phyloP scores from a whole-genome alignment of 1,284 basidiomycete genomes.

The Naganishia sp. region DNA sequence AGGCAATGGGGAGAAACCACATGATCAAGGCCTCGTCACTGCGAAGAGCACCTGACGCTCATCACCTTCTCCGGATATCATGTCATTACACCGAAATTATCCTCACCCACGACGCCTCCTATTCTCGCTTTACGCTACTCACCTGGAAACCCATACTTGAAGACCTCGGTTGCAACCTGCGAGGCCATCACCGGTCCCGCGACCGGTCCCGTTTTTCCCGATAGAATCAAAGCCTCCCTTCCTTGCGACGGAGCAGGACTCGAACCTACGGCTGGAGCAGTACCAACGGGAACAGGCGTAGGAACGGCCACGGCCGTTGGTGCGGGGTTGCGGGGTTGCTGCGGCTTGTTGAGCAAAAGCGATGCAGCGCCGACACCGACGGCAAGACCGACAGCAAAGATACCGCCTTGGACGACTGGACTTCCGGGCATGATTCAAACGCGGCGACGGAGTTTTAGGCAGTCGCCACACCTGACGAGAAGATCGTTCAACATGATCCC shows the following conservation, averaged over 20 bases:
- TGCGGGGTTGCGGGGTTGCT: background rate
- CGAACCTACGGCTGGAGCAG: slow-evolving; percentile 36
- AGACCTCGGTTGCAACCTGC: slow-evolving; percentile 52
- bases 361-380: slow-evolving; percentile 48
- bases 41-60: too few relatives aligned
- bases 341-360: slow-evolving; percentile 12
- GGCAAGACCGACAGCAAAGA: slow-evolving; percentile 52
- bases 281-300: slow-evolving; percentile 26
- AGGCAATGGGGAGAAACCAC: too few relatives aligned
- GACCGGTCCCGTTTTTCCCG: slow-evolving; percentile 32
- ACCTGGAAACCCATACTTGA: slow-evolving; percentile 78
- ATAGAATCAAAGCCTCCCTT: too few relatives aligned
- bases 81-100: background rate
- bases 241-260: slow-evolving; percentile 13
- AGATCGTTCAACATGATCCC: slow-evolving; percentile 3
- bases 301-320: slow-evolving; percentile 20
- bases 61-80: too few relatives aligned
- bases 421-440: slow-evolving; percentile 27
- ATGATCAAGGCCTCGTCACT: too few relatives aligned
- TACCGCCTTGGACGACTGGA: slow-evolving; percentile 26
- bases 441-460: background rate
- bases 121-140: slow-evolving; percentile 36
- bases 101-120: background rate
- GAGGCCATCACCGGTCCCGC: slow-evolving; percentile 37
- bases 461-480: background rate